A percentile compares a stretch with the other conserved stretches of the same genome.
Evolutionary conservation across 148 eudicot species (phyloP).

Genomic region (Persicaria tinctoria): DNA sequence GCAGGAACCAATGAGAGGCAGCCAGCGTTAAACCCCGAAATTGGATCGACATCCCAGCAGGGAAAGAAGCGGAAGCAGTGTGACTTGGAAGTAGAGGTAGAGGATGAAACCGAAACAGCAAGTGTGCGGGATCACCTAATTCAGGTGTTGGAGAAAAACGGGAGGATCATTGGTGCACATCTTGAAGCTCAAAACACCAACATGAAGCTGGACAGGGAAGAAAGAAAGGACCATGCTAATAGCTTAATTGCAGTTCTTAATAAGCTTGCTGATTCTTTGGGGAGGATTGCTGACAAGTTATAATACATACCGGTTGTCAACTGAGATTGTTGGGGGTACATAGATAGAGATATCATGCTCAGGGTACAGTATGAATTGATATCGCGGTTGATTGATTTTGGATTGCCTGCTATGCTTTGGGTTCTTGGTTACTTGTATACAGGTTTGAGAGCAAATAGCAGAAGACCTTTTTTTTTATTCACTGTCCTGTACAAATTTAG

Average conservation of each 20-base stretch:
- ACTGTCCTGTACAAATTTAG: too few species aligned
- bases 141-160: conserved; percentile 62
- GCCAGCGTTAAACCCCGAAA: conserved; percentile 27
- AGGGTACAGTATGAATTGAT: too few species aligned
- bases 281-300: conserved; percentile 87
- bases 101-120: neutral
- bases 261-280: conserved; percentile 84
- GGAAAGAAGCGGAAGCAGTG: conserved; percentile 55
- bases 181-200: conserved; percentile 71
- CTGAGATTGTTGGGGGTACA: too few species aligned
- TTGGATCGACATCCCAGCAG: conserved; percentile 36
- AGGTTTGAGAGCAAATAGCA: too few species aligned
- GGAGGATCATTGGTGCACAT: conserved; percentile 49
- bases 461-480: too few species aligned
- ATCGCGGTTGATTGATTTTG: too few species aligned
- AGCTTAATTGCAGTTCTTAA: conserved; percentile 62
- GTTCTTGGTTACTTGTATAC: too few species aligned
- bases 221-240: conserved; percentile 53
- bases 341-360: too few species aligned
- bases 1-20: conserved; percentile 43
- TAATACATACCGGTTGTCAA: conserved; percentile 20
- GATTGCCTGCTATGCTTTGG: too few species aligned
- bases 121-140: conserved; percentile 34
- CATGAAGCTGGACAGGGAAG: conserved; percentile 59
- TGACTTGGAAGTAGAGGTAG: conserved; percentile 29